Evolutionary conservation across 179 eudicot species (phyloP), one percentile per base, ranked within the genome.

Genomic region (Vitellaria paradoxa): DNA sequence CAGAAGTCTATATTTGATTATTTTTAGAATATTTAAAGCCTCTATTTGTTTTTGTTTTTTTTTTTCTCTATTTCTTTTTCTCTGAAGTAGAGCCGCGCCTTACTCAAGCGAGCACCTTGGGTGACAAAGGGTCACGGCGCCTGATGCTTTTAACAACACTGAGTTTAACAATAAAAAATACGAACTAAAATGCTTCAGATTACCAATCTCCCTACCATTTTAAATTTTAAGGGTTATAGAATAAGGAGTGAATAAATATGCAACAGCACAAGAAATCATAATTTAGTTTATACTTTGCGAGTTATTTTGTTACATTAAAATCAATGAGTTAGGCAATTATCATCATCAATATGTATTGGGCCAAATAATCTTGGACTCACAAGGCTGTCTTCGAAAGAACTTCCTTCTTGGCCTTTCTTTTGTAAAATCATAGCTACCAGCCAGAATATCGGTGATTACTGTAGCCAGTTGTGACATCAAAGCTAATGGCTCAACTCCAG

Each of bases 391-490:
- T 47, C 86, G 84, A 72, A 96, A 96, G 82, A 96, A 96, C 82
- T 90, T 96, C 84, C 93, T 87, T 85, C 88, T 84, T 57, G 87
- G 89, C 77, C 86, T 74, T 81, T 85, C 94, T 81, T 84, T 89
- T 26, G 77, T 79, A 78, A 92, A 86, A 82, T 90, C 90, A 76
- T 87, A 93, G 78, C 93, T 91, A 77, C 98, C 98, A 81, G 99
- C 99, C 73, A 96, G 94, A 78, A 96, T 86, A 86, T 96, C 97
- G 37, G 99, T 96, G 80, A 96, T 91, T 53, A 91, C 90, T 57
- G 98, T 96, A 64, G 99, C 99, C 83, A 96, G 92, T 81, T 96
- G 99, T 47, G 99, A 93, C 98, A 93, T 92, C 83, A 96, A 83
- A 63, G 93, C 91, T 78, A 96, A 80, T 66, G 99, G 97, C 84